Evolutionary conservation across 192 early-diverging fungal species (phyloP).

Genomic region (Coemansia sp.): DNA sequence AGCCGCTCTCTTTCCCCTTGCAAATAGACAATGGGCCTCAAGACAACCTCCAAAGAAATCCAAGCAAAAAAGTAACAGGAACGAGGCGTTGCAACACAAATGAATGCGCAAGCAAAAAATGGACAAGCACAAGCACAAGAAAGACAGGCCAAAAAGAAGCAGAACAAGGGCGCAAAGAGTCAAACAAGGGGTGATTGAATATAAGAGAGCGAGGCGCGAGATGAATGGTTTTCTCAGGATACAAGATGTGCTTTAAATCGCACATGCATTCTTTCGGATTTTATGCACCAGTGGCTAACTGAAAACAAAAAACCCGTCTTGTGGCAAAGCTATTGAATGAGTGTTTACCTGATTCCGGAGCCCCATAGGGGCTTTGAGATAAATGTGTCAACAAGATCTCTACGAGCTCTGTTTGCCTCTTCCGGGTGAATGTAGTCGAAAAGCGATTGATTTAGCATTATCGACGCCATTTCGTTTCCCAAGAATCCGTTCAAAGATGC

Average conservation of each 20-base stretch:
- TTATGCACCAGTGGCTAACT: not conserved
- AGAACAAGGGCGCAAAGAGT: not conserved
- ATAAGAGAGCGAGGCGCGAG: not conserved
- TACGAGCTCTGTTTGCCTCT: constrained; percentile 46
- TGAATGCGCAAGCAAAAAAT: too few relatives aligned
- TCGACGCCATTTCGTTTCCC: constrained; percentile 26
- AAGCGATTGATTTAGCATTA: constrained; percentile 40
- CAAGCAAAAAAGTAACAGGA: not conserved
- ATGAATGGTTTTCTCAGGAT: not conserved
- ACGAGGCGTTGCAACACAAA: not conserved
- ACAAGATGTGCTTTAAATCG: not conserved
- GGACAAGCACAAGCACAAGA: not conserved
- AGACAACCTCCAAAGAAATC: not conserved
- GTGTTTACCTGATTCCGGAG: constrained; percentile 50
- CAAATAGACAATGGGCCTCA: not conserved
- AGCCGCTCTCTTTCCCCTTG: not conserved
- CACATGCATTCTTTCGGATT: not conserved
- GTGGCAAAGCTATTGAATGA: constrained; percentile 3
- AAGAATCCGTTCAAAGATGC: constrained; percentile 43
- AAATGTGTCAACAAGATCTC: constrained; percentile 46
- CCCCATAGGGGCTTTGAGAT: constrained; percentile 42
- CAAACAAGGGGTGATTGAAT: not conserved
- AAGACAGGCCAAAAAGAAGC: not conserved
- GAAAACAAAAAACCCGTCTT: not conserved
- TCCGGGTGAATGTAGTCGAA: constrained; percentile 58